These are phyloP conservation scores for Podila clonocystis DNA, from an alignment of 192 early-diverging fungal genomes.

Conservation along the genomic window DNA sequence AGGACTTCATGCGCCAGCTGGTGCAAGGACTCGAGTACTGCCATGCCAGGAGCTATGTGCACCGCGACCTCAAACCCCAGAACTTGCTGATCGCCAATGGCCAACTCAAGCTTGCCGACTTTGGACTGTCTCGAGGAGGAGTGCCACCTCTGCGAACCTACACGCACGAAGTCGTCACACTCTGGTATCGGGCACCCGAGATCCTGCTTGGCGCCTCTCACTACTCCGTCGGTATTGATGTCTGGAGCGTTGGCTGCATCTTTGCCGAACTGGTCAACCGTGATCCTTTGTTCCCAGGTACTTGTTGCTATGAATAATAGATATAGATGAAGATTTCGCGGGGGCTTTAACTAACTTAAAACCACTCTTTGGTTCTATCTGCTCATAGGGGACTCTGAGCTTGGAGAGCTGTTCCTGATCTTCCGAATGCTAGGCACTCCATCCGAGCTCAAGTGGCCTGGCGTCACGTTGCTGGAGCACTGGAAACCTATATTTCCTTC, in stretches of 20 bases:
- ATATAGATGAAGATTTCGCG: no score
- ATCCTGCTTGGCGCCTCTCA: slow-evolving; percentile 88
- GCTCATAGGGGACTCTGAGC: slow-evolving; percentile 81
- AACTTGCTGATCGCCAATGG: slow-evolving; percentile 94
- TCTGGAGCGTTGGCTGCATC: slow-evolving; percentile 97
- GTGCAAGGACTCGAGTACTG: slow-evolving; percentile 89
- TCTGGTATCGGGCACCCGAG: slow-evolving; percentile 97
- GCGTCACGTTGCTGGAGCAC: slow-evolving; percentile 77
- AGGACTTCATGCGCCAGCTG: slow-evolving; percentile 75
- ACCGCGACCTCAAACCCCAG: slow-evolving; percentile 98
- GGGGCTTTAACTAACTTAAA: not conserved
- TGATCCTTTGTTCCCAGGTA: slow-evolving; percentile 87
- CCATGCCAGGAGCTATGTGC: slow-evolving; percentile 92
- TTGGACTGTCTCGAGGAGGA: slow-evolving; percentile 94
- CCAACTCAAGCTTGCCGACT: slow-evolving; percentile 94
- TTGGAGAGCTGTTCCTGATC: slow-evolving; percentile 94
- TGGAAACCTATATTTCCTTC: slow-evolving; percentile 83
- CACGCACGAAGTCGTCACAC: slow-evolving; percentile 95
- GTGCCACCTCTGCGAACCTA: slow-evolving; percentile 91
- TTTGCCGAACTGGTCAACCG: slow-evolving; percentile 90
- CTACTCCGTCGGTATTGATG: slow-evolving; percentile 93
- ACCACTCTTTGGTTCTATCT: not conserved
- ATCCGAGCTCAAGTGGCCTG: slow-evolving; percentile 80
- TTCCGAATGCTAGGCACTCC: slow-evolving; percentile 90
- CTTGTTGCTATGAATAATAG: no score